phyloP scores from a whole-genome alignment of 371 early-diverging fungal species.

The Umbelopsis sp. region DNA sequence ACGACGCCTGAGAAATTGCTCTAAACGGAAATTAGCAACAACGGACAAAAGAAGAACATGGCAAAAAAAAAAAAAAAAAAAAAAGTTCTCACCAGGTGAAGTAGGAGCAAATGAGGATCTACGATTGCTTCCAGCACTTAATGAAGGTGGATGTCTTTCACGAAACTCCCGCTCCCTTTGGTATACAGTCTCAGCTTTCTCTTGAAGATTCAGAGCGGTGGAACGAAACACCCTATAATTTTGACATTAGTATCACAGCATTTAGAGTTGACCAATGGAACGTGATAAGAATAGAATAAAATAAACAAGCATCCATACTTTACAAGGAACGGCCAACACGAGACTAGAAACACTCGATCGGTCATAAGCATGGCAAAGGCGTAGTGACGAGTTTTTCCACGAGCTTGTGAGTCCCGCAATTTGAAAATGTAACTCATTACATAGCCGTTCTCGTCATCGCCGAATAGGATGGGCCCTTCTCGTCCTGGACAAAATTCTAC shows the following conservation, averaged over 20 bases:
- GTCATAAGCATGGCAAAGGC: constrained; percentile 72
- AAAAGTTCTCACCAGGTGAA: constrained; percentile 44
- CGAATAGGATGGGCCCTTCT: constrained; percentile 77
- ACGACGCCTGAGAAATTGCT: constrained; percentile 55
- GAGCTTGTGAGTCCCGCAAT: constrained; percentile 68
- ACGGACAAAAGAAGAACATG: not conserved
- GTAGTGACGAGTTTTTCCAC: constrained; percentile 70
- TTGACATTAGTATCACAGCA: not conserved
- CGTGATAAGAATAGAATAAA: not conserved
- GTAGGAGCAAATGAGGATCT: constrained; percentile 49
- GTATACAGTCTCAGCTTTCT: constrained; percentile 56
- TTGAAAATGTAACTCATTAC: constrained; percentile 77
- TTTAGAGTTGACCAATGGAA: not conserved
- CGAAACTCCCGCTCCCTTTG: constrained; percentile 44
- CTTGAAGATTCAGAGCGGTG: constrained; percentile 62
- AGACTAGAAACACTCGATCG: constrained; percentile 69
- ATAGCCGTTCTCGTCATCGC: constrained; percentile 74
- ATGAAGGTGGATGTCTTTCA: constrained; percentile 39
- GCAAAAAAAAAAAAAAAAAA: too few species aligned
- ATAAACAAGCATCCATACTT: constrained; percentile 38
- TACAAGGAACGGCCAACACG: constrained; percentile 73
- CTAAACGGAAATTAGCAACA: constrained; percentile 24
- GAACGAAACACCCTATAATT: constrained; percentile 54
- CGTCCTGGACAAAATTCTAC: constrained; percentile 72
- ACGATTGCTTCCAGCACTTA: constrained; percentile 2